Conservation (phyloP, 371 early-diverging fungal genomes). For the Smittium culicis region DNA sequence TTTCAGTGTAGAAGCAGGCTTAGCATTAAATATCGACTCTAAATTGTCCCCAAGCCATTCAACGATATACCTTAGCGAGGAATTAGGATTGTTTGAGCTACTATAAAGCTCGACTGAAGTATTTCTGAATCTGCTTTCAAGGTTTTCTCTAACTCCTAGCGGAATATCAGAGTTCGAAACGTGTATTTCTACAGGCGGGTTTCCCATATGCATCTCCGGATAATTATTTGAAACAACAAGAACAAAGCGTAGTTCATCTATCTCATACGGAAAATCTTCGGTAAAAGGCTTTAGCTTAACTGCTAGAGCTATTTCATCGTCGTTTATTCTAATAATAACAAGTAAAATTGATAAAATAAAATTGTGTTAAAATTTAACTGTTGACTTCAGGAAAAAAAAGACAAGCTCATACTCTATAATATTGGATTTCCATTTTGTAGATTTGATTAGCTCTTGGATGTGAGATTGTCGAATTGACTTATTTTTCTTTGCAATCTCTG, state of each 20-base stretch:
- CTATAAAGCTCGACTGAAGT: not conserved
- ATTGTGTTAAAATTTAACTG: not conserved
- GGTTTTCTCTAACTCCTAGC: slow-evolving; percentile 25
- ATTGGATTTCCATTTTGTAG: not conserved
- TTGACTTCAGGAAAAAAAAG: not conserved
- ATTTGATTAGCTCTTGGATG: not conserved
- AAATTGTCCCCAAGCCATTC: slow-evolving; percentile 27
- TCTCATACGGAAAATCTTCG: slow-evolving; percentile 31
- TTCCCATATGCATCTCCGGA: slow-evolving; percentile 18
- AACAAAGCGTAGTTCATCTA: slow-evolving; percentile 24
- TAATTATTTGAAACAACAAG: slow-evolving; percentile 24
- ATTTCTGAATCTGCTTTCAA: slow-evolving; percentile 19
- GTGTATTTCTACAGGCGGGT: slow-evolving; percentile 19
- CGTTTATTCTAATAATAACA: slow-evolving; percentile 11
- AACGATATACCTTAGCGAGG: slow-evolving; percentile 21
- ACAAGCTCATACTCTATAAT: not conserved
- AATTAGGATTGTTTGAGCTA: slow-evolving; percentile 11
- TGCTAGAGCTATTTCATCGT: slow-evolving; percentile 29
- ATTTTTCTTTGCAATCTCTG: no score
- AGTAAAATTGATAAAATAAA: not conserved
- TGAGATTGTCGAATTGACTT: not conserved
- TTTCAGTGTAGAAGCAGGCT: slow-evolving; percentile 32
- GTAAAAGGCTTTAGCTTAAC: slow-evolving; percentile 31
- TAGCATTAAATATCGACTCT: slow-evolving; percentile 26
- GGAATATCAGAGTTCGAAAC: slow-evolving; percentile 30